A percentile compares a stretch with the other conserved stretches of the same genome.
Conservation (phyloP, 768 basidiomycete genomes). For the Strobilomyces dryophilus region DNA sequence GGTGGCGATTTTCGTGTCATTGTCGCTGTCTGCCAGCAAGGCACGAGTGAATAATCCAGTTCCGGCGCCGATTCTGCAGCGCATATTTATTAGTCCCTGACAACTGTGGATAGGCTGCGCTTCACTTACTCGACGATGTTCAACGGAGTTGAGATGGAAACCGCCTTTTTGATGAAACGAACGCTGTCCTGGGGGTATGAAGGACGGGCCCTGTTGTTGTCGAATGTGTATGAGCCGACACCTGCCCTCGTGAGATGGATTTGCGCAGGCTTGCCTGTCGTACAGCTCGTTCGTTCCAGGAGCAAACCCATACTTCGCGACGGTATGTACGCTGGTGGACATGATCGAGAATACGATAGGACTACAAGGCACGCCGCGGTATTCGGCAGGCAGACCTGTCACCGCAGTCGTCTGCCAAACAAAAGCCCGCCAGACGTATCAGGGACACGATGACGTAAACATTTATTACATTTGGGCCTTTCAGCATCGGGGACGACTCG, state of each 20-base stretch:
- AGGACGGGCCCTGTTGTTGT: slow-evolving; percentile 60
- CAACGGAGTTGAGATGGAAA: slow-evolving; percentile 38
- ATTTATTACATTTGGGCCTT: background rate
- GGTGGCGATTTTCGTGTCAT: slow-evolving; percentile 44
- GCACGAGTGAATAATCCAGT: slow-evolving; percentile 90
- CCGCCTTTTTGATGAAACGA: slow-evolving; percentile 50
- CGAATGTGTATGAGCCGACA: background rate
- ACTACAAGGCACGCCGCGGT: too few relatives aligned
- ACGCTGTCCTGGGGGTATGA: slow-evolving; percentile 71
- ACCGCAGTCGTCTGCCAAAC: too few relatives aligned
- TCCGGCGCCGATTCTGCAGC: slow-evolving; percentile 68
- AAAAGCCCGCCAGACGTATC: too few relatives aligned
- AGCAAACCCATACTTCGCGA: slow-evolving; percentile 75
- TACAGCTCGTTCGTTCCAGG: slow-evolving; percentile 81
- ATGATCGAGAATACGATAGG: slow-evolving; percentile 12
- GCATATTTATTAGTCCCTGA: background rate
- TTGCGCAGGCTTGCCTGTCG: slow-evolving; percentile 31
- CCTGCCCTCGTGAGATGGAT: background rate
- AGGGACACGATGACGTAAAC: background rate
- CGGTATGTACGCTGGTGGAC: slow-evolving; percentile 46
- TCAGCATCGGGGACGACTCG: background rate
- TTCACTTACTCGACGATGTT: slow-evolving; percentile 66
- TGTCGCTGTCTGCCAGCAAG: slow-evolving; percentile 59
- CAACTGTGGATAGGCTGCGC: slow-evolving; percentile 1
- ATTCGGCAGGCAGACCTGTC: too few relatives aligned